Conservation (phyloP, 2,329 filamentous ascomycete species). For the Macrophomina phaseolina region DNA sequence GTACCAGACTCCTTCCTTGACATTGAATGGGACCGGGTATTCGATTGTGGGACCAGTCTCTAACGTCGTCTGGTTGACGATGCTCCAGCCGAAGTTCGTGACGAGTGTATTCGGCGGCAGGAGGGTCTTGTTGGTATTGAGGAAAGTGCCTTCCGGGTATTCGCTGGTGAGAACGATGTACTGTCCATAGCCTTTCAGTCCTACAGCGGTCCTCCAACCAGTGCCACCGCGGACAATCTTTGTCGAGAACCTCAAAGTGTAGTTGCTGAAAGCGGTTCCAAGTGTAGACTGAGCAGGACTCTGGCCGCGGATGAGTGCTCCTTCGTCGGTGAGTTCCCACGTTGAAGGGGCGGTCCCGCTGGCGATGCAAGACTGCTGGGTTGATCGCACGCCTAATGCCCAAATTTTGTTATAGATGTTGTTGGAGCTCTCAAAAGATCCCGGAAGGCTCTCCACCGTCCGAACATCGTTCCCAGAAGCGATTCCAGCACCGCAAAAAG, state of each 20-base stretch:
- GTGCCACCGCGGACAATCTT: constrained; percentile 48
- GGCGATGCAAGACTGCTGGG: constrained; percentile 46
- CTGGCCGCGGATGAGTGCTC: constrained; percentile 44
- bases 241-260: constrained; percentile 46
- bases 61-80: constrained; percentile 47
- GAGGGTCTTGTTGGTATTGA: constrained; percentile 45
- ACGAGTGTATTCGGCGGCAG: constrained; percentile 44
- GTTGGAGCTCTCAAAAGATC: constrained; percentile 40
- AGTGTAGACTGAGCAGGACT: constrained; percentile 38
- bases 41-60: constrained; percentile 35
- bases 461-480: constrained; percentile 36
- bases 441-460: constrained; percentile 36
- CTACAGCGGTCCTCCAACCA: constrained; percentile 43
- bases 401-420: constrained; percentile 44
- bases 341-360: constrained; percentile 44
- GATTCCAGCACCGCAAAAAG: constrained; percentile 42
- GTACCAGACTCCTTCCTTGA: constrained; percentile 48
- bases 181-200: constrained; percentile 4
- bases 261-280: constrained; percentile 38
- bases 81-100: constrained; percentile 41
- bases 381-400: constrained; percentile 45
- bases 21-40: constrained; percentile 35
- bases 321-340: constrained; percentile 43
- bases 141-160: constrained; percentile 33
- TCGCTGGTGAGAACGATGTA: constrained; percentile 23